Conservation (phyloP, 805 yeast genomes). For the Saccharomycopsis sp. region DNA sequence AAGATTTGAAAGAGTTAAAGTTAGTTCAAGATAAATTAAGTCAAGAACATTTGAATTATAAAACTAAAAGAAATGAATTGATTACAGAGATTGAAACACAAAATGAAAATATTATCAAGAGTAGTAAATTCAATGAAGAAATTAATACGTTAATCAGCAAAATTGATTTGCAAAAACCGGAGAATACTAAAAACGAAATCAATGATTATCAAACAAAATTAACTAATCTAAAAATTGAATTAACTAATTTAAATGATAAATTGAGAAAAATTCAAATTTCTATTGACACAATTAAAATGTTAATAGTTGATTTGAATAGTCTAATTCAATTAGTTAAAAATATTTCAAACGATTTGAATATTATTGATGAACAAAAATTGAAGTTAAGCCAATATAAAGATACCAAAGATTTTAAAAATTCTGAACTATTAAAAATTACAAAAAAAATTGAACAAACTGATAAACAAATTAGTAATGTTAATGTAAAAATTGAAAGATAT, state of each 20-base stretch:
- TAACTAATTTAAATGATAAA: constrained; percentile 13
- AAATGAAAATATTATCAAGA: constrained; percentile 14
- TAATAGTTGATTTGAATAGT: constrained; percentile 12
- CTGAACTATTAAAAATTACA: constrained; percentile 19
- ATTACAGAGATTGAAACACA: constrained; percentile 11
- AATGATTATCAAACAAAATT: constrained; percentile 7
- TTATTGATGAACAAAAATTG: constrained; percentile 9
- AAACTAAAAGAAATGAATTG: constrained; percentile 10
- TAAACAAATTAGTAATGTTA: constrained; percentile 31
- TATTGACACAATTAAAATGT: constrained; percentile 10
- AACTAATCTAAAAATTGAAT: constrained; percentile 7
- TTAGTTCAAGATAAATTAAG: constrained; percentile 14
- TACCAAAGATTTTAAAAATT: constrained; percentile 13
- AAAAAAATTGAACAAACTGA: constrained; percentile 30
- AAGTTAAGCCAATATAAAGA: constrained; percentile 13
- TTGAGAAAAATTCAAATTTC: constrained; percentile 11
- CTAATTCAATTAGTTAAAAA: constrained; percentile 8
- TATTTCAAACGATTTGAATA: constrained; percentile 14
- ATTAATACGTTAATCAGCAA: constrained; percentile 6
- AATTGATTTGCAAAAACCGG: constrained; percentile 15
- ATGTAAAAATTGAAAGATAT: constrained; percentile 30
- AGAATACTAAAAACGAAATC: constrained; percentile 15
- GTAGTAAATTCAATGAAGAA: constrained; percentile 8
- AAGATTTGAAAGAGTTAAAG: constrained; percentile 16
- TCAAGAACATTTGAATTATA: constrained; percentile 17